Conservation (phyloP, 495 filamentous ascomycete genomes). For the Trichoderma erinaceum region DNA sequence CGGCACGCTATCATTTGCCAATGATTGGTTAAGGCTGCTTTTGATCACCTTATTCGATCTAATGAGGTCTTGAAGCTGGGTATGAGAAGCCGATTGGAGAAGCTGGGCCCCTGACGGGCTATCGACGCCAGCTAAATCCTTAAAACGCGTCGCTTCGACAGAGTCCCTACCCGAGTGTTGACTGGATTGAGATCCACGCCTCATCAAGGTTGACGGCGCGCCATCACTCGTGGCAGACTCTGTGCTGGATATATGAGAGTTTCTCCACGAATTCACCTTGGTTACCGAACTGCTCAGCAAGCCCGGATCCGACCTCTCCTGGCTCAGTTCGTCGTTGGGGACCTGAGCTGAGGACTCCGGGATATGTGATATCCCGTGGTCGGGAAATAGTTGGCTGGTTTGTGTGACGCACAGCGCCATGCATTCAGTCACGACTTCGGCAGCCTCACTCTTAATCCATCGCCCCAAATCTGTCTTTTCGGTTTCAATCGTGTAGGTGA, state of each 20-base stretch:
- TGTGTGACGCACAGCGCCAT: constrained; percentile 43
- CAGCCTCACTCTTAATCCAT: constrained; percentile 65
- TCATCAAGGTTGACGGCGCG: constrained; percentile 24
- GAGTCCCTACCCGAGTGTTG: constrained; percentile 36
- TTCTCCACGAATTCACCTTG: constrained; percentile 15
- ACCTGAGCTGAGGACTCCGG: not conserved
- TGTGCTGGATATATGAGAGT: constrained; percentile 28
- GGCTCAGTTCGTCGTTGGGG: constrained; percentile 15
- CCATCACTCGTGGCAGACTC: constrained; percentile 39
- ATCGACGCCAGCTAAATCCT: constrained; percentile 36
- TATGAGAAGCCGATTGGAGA: constrained; percentile 37
- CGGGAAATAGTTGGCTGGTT: constrained; percentile 17
- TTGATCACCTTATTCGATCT: constrained; percentile 45
- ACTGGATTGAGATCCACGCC: constrained; percentile 36
- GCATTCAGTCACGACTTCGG: constrained; percentile 65
- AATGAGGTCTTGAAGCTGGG: constrained; percentile 49
- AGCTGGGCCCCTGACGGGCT: constrained; percentile 51
- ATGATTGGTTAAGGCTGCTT: constrained; percentile 45
- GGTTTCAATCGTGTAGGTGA: constrained; percentile 60
- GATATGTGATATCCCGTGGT: constrained; percentile 14
- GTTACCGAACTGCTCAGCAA: constrained; percentile 33
- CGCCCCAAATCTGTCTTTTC: constrained; percentile 63
- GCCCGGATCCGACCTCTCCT: constrained; percentile 19
- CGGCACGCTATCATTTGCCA: constrained; percentile 44
- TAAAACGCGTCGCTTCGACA: constrained; percentile 29